Evolutionary conservation across 73 alveolate genomes (phyloP), one percentile per base, ranked within the genome.

Genomic region (Paramecium biaurelia): DNA sequence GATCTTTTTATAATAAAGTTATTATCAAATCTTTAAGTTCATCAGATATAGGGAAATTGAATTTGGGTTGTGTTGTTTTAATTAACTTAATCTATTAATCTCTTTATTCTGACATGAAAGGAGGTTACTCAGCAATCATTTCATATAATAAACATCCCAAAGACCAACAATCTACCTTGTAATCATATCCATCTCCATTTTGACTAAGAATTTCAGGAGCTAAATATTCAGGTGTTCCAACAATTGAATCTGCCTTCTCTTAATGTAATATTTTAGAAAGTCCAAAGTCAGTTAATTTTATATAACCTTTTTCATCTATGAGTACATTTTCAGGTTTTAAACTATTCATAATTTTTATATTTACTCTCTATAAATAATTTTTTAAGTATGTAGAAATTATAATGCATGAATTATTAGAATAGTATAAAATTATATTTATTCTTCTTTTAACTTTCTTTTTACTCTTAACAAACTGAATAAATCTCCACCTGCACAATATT

Each of bases 211-310:
- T 92, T 58, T 93, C 96, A 15, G 98, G 98, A 15, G 97, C 97
- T 4, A 95, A 41, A 76, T 95, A 95, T 70, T 95, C 98, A 5
- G 97, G 96, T 11, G 98, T 95, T 4, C 98, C 98, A 23, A 95
- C 92, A 76, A 95, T 92, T 30, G 95, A 92, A 23, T 85, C 85
- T 0, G 98, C 82, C 47, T 24, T 89, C 1, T 93, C 92, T 7
- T 89, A 37, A 7, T 88, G 94, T 23, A 95, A 89, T 21, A 93
- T 93, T 96, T 97, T 97, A n/a, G 98, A 89, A 37, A 97, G 92
- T n/a, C 99, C 99, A 92, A 97, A 97, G 92, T 97, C 99, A 1
- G 99, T 96, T 24, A 97, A 56, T 92, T 96, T 96, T 32, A 96
- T 85, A 92, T 97, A 98, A n/a, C 99, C 99, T 20, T 96, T 96